Evolutionary conservation across 2,329 filamentous ascomycete genomes (phyloP), one percentile per base, ranked within the genome.

Genomic region (Aureobasidium leucospermi): DNA sequence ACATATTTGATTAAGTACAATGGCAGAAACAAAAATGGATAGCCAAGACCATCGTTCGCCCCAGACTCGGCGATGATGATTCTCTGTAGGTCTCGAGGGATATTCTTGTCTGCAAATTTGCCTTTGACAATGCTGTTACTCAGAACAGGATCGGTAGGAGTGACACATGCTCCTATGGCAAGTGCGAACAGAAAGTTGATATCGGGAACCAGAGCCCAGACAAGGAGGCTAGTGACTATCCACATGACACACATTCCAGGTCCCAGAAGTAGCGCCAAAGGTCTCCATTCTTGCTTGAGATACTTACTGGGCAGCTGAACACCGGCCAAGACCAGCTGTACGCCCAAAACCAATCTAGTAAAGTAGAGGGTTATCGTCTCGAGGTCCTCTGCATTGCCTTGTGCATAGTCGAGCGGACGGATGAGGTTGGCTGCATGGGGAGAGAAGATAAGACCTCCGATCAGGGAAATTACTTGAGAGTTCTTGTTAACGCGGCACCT

Each of bases 121-220:
- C 91, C 91, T 76, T 96, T 96, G 47, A 96, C 90, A 60, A 96
- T 96, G 2, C 88, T 88, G 64, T 94, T 93, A 15, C 88, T 93
- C 39, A 96, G 73, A 1, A 96, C 85, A 0, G 92, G 92, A 67
- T 96, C 92, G 0, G 92, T 96, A 0, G 91, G 92, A 2, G 92
- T 94, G n/a, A 96, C 85, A 68, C 91, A 96, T 0, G 91, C 88
- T 1, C 85, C 91, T 10, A 96, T 78, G 15, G 86, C 88, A 10
- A 96, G 78, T 0, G 92, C 88, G 65, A 94, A 87, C 1, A 96
- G 78, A 64, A 94, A 89, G 32, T 78, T 78, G 15, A 93, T 76
- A 52, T 84, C 75, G 0, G 89, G 89, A 1, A 92, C 84, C 62
- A 96, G 73, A 0, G 74, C 87, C 85, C 86, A 96, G 46, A 96